Evolutionary conservation across 2,329 filamentous ascomycete genomes (phyloP), one percentile per base, ranked within the genome.

Genomic region (Xylariaceae sp.): DNA sequence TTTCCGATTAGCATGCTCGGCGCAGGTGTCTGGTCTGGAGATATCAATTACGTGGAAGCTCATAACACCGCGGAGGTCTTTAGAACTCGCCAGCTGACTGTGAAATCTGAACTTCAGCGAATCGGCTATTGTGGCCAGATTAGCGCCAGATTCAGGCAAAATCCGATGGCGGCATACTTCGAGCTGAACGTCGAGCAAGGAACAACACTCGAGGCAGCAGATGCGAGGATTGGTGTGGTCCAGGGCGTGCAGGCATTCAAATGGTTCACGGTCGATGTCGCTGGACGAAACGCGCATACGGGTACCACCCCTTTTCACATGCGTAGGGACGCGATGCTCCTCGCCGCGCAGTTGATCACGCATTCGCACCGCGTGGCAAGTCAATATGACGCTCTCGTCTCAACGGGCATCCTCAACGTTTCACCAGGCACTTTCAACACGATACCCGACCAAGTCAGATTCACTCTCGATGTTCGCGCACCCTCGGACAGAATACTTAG

Each of bases 181-280:
- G 89, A 93, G 72, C 79, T 94, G 8, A 90, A 94, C 69, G 93
- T 93, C 56, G 90, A 95, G 71, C 91, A 95, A 71, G 89, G 89
- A 0, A 89, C 89, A 0, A 83, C 90, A 39, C 79, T 95, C 0
- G 86, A 92, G 67, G 79, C 79, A 13, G 78, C 81, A 34, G 75
- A 79, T 30, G 80, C 85, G 64, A 85, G 85, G 56, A 80, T 93
- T 55, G 86, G 87, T 18, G 80, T 89, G 5, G 89, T 92, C 3
- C 81, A 82, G 37, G 88, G 88, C 2, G 88, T 89, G 1, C 88
- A 92, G 70, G 87, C 86, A 4, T 91, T 89, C 72, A 83, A 84
- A 59, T 92, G 89, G 89, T 86, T 85, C 71, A 87, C 83, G 0
- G 72, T 92, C 44, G 83, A 82, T 4, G 80, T 92, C 2, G 76